Base-by-base conservation (phyloP, 2,329 filamentous ascomycete genomes). In the Penicillium sp. region DNA sequence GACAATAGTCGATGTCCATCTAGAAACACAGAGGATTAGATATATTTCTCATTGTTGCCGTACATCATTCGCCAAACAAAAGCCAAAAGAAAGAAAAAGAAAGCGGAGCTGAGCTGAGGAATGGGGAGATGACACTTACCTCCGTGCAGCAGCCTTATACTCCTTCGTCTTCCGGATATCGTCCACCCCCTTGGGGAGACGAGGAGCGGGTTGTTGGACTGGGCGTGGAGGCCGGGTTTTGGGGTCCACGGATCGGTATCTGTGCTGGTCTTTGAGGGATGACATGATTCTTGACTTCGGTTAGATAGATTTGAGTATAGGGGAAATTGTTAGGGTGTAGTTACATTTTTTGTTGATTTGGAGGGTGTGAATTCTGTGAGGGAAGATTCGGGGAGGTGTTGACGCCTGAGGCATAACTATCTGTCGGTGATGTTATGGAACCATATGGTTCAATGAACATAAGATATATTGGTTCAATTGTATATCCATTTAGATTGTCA, bases 81-180 rank as follows among this genome's bases (percentile, higher is more conserved):
- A 22, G 34, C n/a, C n/a, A 45, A 19, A 8, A 12, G 19, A 21
- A 21, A 21, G 3, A 21, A 21, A 21, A 21, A n/a, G 4, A n/a
- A 17, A 17, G 17, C 17, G 17, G 17, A 17, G 17, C 17, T 17
- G 31, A 6, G 13, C 2, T n/a, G 2, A 12, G 17, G 3, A 21
- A 41, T 5, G 35, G 9, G 10, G 6, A 12, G 3, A 41, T 6
- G n/a, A 41, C 19, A 57, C 61, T 24, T 57, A 72, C 69, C 61
- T 61, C 43, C 69, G 61, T 24, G 68, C 65, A 52, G 66, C 65
- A 51, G 54, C 49, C 51, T 70, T 71, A 54, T 72, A 72, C 55
- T 68, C 64, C 48, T 64, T 68, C n/a, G 69, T 72, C 51, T 69
- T 55, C 39, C 66, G 66, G 35, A 72, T 66, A 58, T 72, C 68